Percentiles rank a stretch among this genome's conserved stretches.
Conservation (phyloP, 2,329 filamentous ascomycete species). For the Dactylonectria macrodidyma region DNA sequence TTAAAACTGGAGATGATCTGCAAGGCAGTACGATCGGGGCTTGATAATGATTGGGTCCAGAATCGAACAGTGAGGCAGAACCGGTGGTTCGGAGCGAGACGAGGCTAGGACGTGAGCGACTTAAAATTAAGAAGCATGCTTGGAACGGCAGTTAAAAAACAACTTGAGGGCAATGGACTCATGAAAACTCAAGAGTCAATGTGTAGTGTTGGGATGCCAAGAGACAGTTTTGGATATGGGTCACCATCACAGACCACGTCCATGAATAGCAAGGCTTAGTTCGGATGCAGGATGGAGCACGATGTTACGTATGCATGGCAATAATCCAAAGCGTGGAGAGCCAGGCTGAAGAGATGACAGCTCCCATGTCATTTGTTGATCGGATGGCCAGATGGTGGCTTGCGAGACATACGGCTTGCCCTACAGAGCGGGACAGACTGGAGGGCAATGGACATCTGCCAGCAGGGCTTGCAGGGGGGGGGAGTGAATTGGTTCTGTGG, state of each 20-base stretch:
- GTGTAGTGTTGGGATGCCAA: not conserved
- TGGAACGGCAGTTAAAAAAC: constrained; percentile 30
- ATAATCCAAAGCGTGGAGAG: not conserved
- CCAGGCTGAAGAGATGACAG: constrained; percentile 2
- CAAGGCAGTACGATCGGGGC: constrained; percentile 38
- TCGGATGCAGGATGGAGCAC: not conserved
- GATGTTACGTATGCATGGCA: not conserved
- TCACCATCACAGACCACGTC: not conserved
- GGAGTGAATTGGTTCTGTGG: not conserved
- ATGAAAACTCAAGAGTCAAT: not conserved
- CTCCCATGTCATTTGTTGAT: constrained; percentile 7
- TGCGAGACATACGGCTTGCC: constrained; percentile 8
- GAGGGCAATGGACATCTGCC: constrained; percentile 5
- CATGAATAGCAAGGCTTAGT: not conserved
- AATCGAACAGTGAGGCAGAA: constrained; percentile 24
- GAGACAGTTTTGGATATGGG: not conserved
- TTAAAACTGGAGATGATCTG: constrained; percentile 53
- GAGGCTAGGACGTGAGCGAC: constrained; percentile 28
- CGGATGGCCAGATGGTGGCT: constrained; percentile 2
- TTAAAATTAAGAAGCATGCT: constrained; percentile 20
- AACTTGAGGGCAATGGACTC: not conserved
- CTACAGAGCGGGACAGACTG: not conserved
- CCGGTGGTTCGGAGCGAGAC: constrained; percentile 34
- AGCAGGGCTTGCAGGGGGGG: not conserved
- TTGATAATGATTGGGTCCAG: constrained; percentile 38